These are phyloP conservation scores for Trichosporon sp. DNA, from an alignment of 1,284 basidiomycete genomes.

Conservation along the genomic window DNA sequence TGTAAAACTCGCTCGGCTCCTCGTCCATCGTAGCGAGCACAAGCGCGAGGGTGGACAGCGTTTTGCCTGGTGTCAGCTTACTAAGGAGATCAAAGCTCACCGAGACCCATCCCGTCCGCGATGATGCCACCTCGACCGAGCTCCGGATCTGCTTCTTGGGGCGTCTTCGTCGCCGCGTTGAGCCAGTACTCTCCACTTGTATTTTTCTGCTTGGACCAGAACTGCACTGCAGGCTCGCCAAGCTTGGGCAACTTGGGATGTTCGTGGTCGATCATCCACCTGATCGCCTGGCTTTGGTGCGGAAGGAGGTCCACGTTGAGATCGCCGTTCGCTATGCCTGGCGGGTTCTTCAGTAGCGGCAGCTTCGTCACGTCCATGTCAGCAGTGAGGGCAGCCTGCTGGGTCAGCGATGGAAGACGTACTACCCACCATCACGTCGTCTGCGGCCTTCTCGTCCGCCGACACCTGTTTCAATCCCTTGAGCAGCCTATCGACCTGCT, in stretches of 20 bases:
- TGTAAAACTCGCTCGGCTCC: conserved; percentile 53
- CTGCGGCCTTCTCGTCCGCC: conserved; percentile 56
- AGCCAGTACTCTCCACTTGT: conserved; percentile 47
- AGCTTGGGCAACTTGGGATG: conserved; percentile 65
- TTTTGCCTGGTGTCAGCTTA: conserved; percentile 58
- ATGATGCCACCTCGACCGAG: conserved; percentile 77
- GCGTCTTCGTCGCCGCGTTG: conserved; percentile 71
- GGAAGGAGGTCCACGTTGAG: conserved; percentile 65
- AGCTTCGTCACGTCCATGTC: conserved; percentile 37
- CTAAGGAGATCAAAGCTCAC: conserved; percentile 3
- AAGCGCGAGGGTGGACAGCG: conserved; percentile 70
- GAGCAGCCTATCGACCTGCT: conserved; percentile 62
- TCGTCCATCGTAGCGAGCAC: conserved; percentile 68
- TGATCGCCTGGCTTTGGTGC: conserved; percentile 55
- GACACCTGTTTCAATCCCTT: conserved; percentile 66
- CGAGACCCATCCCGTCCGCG: conserved; percentile 81
- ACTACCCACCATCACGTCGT: conserved; percentile 57
- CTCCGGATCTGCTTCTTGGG: conserved; percentile 59
- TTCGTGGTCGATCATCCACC: conserved; percentile 71
- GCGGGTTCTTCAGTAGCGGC: conserved; percentile 54
- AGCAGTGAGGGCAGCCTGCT: conserved; percentile 35
- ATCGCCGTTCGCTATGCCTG: conserved; percentile 59
- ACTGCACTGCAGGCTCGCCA: conserved; percentile 70
- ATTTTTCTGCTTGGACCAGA: conserved; percentile 65
- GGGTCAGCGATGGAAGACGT: not conserved